These are phyloP conservation scores for Agrocybe praecox DNA, from an alignment of 768 basidiomycete genomes.

Conservation along the genomic window DNA sequence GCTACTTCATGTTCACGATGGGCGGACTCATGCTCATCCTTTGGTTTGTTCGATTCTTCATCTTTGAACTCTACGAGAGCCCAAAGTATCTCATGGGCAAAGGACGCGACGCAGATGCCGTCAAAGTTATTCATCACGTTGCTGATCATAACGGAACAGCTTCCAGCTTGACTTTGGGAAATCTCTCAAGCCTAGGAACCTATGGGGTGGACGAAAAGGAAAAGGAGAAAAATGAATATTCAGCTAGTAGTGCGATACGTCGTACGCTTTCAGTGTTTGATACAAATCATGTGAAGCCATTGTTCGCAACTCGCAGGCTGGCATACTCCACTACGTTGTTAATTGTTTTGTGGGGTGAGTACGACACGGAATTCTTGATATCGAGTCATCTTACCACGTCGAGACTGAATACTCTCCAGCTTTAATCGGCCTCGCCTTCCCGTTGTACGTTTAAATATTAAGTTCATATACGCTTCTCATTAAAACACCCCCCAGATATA, in stretches of 20 bases:
- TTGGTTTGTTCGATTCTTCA: constrained; percentile 49
- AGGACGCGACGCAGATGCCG: constrained; percentile 64
- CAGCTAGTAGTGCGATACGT: constrained; percentile 13
- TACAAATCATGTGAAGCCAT: constrained; percentile 48
- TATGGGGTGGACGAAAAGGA: constrained; percentile 31
- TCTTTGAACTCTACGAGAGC: constrained; percentile 71
- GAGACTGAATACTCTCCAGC: constrained; percentile 35
- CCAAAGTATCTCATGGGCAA: constrained; percentile 78
- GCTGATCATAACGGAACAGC: constrained; percentile 62
- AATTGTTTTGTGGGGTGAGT: constrained; percentile 56
- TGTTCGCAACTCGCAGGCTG: constrained; percentile 66
- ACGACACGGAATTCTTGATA: constrained; percentile 3
- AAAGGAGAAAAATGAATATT: not conserved
- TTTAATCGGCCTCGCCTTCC: constrained; percentile 69
- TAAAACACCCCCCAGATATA: constrained; percentile 21
- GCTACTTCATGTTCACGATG: constrained; percentile 74
- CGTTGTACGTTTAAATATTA: constrained; percentile 39
- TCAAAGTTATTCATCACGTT: constrained; percentile 61
- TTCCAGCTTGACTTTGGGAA: constrained; percentile 48
- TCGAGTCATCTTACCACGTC: not conserved
- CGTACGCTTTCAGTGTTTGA: constrained; percentile 35
- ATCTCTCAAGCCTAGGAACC: constrained; percentile 33
- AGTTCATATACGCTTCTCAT: constrained; percentile 18
- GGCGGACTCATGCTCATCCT: constrained; percentile 70
- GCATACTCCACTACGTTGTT: constrained; percentile 68